phyloP scores from a whole-genome alignment of 331 rosid species.

The Pyrus hybrid region DNA sequence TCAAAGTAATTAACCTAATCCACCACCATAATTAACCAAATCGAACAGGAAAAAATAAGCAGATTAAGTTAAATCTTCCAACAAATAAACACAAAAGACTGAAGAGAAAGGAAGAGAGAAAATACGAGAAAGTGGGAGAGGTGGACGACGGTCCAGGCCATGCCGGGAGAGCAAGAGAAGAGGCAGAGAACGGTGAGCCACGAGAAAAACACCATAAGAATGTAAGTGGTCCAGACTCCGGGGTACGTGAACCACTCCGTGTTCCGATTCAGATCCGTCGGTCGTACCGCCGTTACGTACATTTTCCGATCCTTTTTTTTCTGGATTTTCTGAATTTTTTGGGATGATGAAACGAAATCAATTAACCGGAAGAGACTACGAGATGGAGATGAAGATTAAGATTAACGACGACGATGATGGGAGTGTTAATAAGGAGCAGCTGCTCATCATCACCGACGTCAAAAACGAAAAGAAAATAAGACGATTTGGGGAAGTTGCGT shows the following conservation, averaged over 20 bases:
- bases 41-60: neutral
- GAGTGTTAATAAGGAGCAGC: neutral
- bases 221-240: conserved; percentile 38
- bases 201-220: conserved; percentile 31
- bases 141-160: conserved; percentile 44
- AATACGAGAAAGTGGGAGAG: conserved; percentile 29
- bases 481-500: neutral
- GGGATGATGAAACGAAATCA: neutral
- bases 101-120: neutral
- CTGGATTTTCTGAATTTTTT: neutral
- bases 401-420: neutral
- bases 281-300: conserved; percentile 32
- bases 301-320: neutral
- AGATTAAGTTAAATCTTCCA: neutral
- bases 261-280: conserved; percentile 46
- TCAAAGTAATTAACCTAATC: neutral
- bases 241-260: conserved; percentile 46
- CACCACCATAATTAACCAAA: neutral
- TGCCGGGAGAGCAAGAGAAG: conserved; percentile 32
- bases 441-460: conserved; percentile 10
- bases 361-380: neutral
- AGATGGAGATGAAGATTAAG: neutral
- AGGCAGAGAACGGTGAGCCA: conserved; percentile 33
- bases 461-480: neutral
- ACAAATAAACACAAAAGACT: neutral